phyloP scores from a whole-genome alignment of 1,284 basidiomycete genomes.

The Rhodotorula sp. region DNA sequence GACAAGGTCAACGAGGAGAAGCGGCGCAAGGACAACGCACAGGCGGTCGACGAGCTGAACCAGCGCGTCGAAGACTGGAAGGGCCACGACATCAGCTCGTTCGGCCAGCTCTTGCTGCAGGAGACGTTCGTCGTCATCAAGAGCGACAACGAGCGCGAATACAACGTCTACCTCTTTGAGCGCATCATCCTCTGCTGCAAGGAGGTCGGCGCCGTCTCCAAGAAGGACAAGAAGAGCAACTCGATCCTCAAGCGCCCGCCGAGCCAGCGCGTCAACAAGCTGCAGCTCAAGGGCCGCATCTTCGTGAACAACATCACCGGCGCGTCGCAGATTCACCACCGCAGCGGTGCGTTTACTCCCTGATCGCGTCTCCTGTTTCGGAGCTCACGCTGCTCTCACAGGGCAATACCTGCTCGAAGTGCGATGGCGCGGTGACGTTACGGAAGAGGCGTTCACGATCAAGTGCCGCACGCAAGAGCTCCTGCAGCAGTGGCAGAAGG shows the following conservation, averaged over 20 bases:
- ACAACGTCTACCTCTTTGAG: slow-evolving; percentile 98
- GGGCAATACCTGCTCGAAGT: slow-evolving; percentile 64
- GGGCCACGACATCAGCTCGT: slow-evolving; percentile 90
- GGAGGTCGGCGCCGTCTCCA: slow-evolving; percentile 59
- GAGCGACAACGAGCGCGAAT: slow-evolving; percentile 93
- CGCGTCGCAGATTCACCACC: slow-evolving; percentile 75
- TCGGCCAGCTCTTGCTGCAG: slow-evolving; percentile 88
- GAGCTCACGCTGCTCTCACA: neutral
- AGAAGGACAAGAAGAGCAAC: slow-evolving; percentile 60
- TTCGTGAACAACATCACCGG: slow-evolving; percentile 93
- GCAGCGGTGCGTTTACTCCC: slow-evolving; percentile 76
- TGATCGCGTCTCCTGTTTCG: too few relatives aligned
- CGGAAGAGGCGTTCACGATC: slow-evolving; percentile 82
- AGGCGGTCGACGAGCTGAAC: slow-evolving; percentile 85
- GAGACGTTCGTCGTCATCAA: slow-evolving; percentile 96
- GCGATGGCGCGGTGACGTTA: slow-evolving; percentile 82
- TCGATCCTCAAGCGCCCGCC: slow-evolving; percentile 65
- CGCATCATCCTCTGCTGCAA: slow-evolving; percentile 99
- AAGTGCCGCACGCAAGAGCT: slow-evolving; percentile 92
- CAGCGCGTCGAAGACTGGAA: slow-evolving; percentile 98
- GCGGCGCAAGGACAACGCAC: slow-evolving; percentile 74
- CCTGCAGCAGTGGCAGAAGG: slow-evolving; percentile 85
- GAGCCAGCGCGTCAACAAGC: slow-evolving; percentile 59
- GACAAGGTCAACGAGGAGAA: slow-evolving; percentile 96
- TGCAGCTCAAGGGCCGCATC: slow-evolving; percentile 93